Percentiles rank a stretch among this genome's conserved stretches.
These are phyloP conservation scores for Solanum habrochaites DNA, from an alignment of 257 asterid species.

Conservation along the genomic window DNA sequence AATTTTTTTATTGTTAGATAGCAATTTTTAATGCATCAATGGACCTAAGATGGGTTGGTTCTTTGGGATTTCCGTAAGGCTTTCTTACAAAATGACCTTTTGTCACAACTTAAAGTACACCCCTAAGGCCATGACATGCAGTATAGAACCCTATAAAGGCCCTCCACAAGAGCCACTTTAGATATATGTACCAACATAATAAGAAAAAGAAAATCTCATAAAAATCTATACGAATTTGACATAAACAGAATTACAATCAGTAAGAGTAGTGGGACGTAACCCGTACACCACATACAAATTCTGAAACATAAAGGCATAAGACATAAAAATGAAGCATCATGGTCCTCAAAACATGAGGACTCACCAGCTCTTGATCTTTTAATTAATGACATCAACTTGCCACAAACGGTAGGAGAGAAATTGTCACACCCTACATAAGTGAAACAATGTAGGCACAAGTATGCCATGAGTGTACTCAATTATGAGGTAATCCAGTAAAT, in stretches of 20 bases:
- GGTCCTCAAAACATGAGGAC: background rate
- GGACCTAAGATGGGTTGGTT: background rate
- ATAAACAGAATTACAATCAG: background rate
- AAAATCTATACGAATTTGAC: background rate
- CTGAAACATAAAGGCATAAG: background rate
- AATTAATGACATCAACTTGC: background rate
- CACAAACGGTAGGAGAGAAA: background rate
- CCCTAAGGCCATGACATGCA: background rate
- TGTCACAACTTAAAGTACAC: background rate
- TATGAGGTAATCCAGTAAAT: background rate
- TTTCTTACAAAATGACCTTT: background rate
- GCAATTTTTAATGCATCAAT: background rate
- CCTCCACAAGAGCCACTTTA: background rate
- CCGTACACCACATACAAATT: background rate
- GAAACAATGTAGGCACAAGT: background rate
- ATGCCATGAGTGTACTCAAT: background rate
- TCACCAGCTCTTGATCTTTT: background rate
- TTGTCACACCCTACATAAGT: background rate
- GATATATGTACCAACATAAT: background rate
- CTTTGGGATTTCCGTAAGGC: background rate
- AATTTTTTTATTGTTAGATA: background rate
- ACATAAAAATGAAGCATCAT: background rate
- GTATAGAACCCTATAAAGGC: background rate
- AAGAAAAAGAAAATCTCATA: background rate
- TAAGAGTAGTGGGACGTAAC: background rate